Base-by-base conservation (phyloP, 2,329 filamentous ascomycete species). In the Epichloe bromicola region DNA sequence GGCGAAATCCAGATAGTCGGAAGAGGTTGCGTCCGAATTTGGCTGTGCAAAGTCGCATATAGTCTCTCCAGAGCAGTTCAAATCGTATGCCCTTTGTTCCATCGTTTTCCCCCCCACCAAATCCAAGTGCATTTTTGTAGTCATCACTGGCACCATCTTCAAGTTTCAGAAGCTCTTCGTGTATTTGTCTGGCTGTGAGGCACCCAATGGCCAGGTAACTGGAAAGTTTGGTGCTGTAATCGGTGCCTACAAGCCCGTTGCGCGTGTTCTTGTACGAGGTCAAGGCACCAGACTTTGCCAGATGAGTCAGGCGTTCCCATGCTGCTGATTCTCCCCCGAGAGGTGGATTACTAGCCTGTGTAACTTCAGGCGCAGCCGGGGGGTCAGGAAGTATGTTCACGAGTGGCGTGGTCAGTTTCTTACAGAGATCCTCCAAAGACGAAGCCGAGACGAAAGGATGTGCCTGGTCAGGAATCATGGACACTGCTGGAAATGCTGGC, bases 11-110 rank as follows among this genome's bases (percentile, higher is more conserved):
- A 4, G 74, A 71, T 2, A 83, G 65, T 12, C 70, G 67, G 62
- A 88, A 91, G 4, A 91, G 73, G 20, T 76, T 77, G 15, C 65
- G 61, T 0, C 78, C 76, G 55, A 86, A 88, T 59, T 90, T 90
- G 34, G 75, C 74, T 5, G 80, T 82, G 61, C 83, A 88, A 0
- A 91, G 74, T 1, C 84, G 75, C 82, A 91, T 88, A 60, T 90
- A 91, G 59, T 91, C 87, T 40, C 86, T 72, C 86, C 84, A 88
- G 0, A 91, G 65, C 0, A 93, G 70, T 60, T 91, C 85, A 51
- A 86, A 83, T 0, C 86, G 78, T 1, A 91, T 75, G 0, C 74
- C 77, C 36, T 76, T 76, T 0, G 84, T 88, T 0, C 86, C 85
- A 33, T 79, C 77, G 48, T 84, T 89, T 62, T 89, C 83, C 0